A percentile compares a stretch with the other conserved stretches of the same genome.
phyloP scores from a whole-genome alignment of 1,284 basidiomycete genomes.

The Hypsizygus ulmarius region DNA sequence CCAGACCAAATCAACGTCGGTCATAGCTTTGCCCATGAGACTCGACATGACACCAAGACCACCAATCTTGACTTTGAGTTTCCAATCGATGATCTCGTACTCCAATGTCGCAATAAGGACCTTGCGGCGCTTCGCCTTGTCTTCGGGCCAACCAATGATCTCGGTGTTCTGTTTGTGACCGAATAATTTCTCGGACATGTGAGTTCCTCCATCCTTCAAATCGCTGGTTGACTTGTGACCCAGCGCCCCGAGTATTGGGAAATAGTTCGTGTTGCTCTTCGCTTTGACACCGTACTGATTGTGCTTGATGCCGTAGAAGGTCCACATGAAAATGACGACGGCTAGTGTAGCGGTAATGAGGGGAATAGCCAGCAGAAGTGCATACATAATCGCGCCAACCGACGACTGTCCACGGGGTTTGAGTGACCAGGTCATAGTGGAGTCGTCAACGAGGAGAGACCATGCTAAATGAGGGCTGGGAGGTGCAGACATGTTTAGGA shows the following conservation, averaged over 20 bases:
- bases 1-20: slow-evolving; percentile 91
- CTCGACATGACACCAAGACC: slow-evolving; percentile 95
- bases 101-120: slow-evolving; percentile 89
- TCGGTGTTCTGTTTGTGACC: slow-evolving; percentile 56
- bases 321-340: slow-evolving; percentile 87
- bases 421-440: slow-evolving; percentile 72
- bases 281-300: slow-evolving; percentile 87
- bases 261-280: slow-evolving; percentile 67
- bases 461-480: slow-evolving; percentile 81
- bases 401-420: slow-evolving; percentile 78
- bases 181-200: slow-evolving; percentile 65
- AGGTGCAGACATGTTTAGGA: slow-evolving; percentile 85
- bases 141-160: slow-evolving; percentile 90
- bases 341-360: slow-evolving; percentile 81
- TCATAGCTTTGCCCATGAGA: slow-evolving; percentile 96
- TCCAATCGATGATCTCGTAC: slow-evolving; percentile 96
- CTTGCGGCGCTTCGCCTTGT: slow-evolving; percentile 83
- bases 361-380: slow-evolving; percentile 76
- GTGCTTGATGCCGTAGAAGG: slow-evolving; percentile 92
- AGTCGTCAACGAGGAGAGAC: slow-evolving; percentile 78
- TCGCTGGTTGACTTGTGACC: slow-evolving; percentile 67
- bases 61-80: slow-evolving; percentile 94
- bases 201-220: slow-evolving; percentile 48
- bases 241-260: slow-evolving; percentile 70
- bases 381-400: slow-evolving; percentile 83